phyloP scores from a whole-genome alignment of 306 rosid species.

The Lathyrus sativus region DNA sequence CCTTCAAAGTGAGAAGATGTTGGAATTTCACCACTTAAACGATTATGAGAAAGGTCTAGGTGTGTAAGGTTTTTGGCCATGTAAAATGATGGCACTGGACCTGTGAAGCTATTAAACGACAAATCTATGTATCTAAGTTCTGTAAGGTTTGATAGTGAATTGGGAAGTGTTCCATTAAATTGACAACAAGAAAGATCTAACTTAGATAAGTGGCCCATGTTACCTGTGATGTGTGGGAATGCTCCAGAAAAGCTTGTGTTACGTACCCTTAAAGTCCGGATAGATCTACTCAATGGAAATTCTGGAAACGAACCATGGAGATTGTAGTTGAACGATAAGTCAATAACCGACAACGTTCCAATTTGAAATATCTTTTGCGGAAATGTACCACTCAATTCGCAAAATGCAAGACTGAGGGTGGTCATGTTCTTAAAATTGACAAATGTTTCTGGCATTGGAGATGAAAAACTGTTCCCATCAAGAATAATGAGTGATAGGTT shows the following conservation, averaged over 20 bases:
- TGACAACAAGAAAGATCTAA: conserved; percentile 12
- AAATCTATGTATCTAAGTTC: conserved; percentile 22
- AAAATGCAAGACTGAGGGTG: not conserved
- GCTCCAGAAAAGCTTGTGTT: conserved; percentile 28
- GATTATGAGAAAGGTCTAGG: conserved; percentile 33
- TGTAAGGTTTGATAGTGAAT: conserved; percentile 28
- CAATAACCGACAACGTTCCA: conserved; percentile 13
- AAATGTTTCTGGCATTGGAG: conserved; percentile 33
- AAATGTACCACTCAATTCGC: conserved; percentile 27
- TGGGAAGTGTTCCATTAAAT: conserved; percentile 31
- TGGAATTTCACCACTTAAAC: conserved; percentile 30
- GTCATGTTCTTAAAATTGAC: conserved; percentile 27
- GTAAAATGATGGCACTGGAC: conserved; percentile 35
- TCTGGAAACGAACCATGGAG: conserved; percentile 33
- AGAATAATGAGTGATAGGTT: conserved; percentile 29
- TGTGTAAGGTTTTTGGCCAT: conserved; percentile 23
- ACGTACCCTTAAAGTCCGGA: not conserved
- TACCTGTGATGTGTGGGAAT: conserved; percentile 21
- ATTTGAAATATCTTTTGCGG: not conserved
- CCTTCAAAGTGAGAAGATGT: conserved; percentile 26
- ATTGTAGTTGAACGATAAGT: conserved; percentile 17
- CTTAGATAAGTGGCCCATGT: conserved; percentile 9
- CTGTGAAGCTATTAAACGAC: conserved; percentile 15
- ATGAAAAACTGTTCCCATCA: conserved; percentile 13
- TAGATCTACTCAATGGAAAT: not conserved